These are phyloP conservation scores for Cerioporus squamosus DNA, from an alignment of 1,284 basidiomycete species.

Conservation along the genomic window DNA sequence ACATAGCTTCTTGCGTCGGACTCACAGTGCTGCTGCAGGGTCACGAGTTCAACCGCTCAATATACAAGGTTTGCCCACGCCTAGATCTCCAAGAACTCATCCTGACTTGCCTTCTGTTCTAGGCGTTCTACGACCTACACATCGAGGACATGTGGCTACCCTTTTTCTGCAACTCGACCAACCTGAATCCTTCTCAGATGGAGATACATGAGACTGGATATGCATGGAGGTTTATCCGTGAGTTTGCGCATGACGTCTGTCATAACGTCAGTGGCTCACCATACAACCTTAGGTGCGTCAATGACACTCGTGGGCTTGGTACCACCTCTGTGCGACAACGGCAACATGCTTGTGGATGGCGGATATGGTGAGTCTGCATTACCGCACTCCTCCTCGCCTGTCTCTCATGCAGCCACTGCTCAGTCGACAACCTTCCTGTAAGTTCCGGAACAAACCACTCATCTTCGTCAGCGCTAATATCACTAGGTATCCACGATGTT, in stretches of 20 bases:
- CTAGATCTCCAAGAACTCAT: background rate
- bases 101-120: slow-evolving; percentile 14
- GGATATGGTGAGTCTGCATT: slow-evolving; percentile 74
- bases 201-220: slow-evolving; percentile 97
- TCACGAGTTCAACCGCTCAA: slow-evolving; percentile 88
- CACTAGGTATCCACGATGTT: slow-evolving; percentile 87
- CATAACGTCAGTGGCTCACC: slow-evolving; percentile 21
- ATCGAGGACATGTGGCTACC: slow-evolving; percentile 99
- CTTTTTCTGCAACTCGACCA: slow-evolving; percentile 99
- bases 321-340: slow-evolving; percentile 95
- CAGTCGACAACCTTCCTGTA: slow-evolving; percentile 92
- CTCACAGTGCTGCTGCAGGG: slow-evolving; percentile 51
- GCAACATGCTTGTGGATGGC: slow-evolving; percentile 92
- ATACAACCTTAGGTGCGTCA: slow-evolving; percentile 72
- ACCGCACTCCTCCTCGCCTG: background rate
- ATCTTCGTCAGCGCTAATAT: background rate
- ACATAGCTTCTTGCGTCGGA: slow-evolving; percentile 15
- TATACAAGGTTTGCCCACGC: slow-evolving; percentile 69
- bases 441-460: slow-evolving; percentile 21
- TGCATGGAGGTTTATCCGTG: slow-evolving; percentile 88
- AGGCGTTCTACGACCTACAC: slow-evolving; percentile 91
- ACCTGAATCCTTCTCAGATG: slow-evolving; percentile 96
- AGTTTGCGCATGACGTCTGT: slow-evolving; percentile 26
- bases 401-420: background rate
- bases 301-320: slow-evolving; percentile 97